These are phyloP conservation scores for Taphrina betulina DNA, from an alignment of 1,139 yeast species.

Conservation along the genomic window DNA sequence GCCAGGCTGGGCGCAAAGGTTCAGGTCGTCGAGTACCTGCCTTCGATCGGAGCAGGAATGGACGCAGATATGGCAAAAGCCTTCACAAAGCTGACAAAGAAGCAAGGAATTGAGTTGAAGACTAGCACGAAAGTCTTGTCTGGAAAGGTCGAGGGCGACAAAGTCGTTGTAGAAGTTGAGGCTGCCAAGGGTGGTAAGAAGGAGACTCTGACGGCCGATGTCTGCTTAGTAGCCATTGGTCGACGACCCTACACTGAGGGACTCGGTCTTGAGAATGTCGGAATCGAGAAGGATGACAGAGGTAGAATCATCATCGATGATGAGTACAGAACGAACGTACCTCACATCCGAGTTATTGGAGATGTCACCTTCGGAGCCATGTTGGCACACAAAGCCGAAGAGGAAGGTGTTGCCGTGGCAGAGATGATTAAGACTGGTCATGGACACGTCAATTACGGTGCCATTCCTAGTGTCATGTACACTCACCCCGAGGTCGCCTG, in stretches of 20 bases:
- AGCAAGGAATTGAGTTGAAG: slow-evolving; percentile 94
- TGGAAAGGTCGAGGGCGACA: slow-evolving; percentile 85
- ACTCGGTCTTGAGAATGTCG: slow-evolving; percentile 81
- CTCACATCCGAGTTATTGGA: slow-evolving; percentile 95
- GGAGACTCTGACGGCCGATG: slow-evolving; percentile 82
- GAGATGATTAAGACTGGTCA: slow-evolving; percentile 90
- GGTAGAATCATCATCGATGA: slow-evolving; percentile 94
- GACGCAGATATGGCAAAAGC: slow-evolving; percentile 91
- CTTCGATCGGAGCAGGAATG: slow-evolving; percentile 88
- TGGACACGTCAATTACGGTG: slow-evolving; percentile 97
- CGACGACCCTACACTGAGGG: slow-evolving; percentile 97
- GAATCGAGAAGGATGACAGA: slow-evolving; percentile 83
- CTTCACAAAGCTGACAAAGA: slow-evolving; percentile 82
- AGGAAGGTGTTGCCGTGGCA: slow-evolving; percentile 98
- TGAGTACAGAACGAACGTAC: slow-evolving; percentile 85
- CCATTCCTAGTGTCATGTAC: slow-evolving; percentile 98
- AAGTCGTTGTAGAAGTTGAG: slow-evolving; percentile 84
- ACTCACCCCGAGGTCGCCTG: slow-evolving; percentile 99
- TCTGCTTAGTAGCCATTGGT: slow-evolving; percentile 93
- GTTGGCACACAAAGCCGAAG: slow-evolving; percentile 99
- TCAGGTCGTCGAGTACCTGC: slow-evolving; percentile 87
- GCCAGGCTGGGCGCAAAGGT: slow-evolving; percentile 93
- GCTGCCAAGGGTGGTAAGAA: slow-evolving; percentile 81
- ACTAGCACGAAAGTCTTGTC: slow-evolving; percentile 85
- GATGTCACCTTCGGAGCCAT: slow-evolving; percentile 98